These are phyloP conservation scores for Pezicula neosporulosa DNA, from an alignment of 2,329 filamentous ascomycete genomes.

Conservation along the genomic window DNA sequence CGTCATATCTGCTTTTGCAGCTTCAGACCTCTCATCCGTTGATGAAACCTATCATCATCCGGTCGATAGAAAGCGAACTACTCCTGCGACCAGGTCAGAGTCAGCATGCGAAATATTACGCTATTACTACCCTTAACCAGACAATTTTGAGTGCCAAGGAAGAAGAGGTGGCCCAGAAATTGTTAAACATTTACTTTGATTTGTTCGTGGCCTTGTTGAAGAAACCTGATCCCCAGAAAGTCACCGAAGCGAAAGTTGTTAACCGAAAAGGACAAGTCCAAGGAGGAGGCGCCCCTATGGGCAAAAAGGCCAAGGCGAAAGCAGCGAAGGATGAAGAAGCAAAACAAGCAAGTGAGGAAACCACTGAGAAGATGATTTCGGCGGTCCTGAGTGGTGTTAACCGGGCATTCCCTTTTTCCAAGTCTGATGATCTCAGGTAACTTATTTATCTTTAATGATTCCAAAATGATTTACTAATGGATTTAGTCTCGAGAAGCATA, in stretches of 20 bases:
- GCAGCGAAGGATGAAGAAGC: conserved; percentile 33
- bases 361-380: conserved; percentile 87
- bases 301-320: conserved; percentile 46
- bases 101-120: conserved; percentile 88
- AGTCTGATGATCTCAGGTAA: conserved; percentile 71
- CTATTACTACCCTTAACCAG: conserved; percentile 94
- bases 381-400: conserved; percentile 93
- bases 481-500: conserved; percentile 73
- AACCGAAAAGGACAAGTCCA: conserved; percentile 49
- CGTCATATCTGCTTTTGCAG: conserved; percentile 91
- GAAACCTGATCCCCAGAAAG: conserved; percentile 35
- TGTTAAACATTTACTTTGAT: conserved; percentile 89
- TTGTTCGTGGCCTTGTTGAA: conserved; percentile 83
- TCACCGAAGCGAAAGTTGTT: conserved; percentile 33
- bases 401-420: conserved; percentile 89
- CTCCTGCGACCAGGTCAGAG: conserved; percentile 85
- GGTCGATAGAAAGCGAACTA: conserved; percentile 81
- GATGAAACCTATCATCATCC: conserved; percentile 89
- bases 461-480: conserved; percentile 17
- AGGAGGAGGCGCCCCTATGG: conserved; percentile 47
- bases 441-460: conserved; percentile 21
- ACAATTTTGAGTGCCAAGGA: conserved; percentile 87
- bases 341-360: conserved; percentile 33
- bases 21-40: conserved; percentile 83
- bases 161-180: conserved; percentile 71